phyloP scores from a whole-genome alignment of 257 asterid genomes.

The Capsicum chinense region DNA sequence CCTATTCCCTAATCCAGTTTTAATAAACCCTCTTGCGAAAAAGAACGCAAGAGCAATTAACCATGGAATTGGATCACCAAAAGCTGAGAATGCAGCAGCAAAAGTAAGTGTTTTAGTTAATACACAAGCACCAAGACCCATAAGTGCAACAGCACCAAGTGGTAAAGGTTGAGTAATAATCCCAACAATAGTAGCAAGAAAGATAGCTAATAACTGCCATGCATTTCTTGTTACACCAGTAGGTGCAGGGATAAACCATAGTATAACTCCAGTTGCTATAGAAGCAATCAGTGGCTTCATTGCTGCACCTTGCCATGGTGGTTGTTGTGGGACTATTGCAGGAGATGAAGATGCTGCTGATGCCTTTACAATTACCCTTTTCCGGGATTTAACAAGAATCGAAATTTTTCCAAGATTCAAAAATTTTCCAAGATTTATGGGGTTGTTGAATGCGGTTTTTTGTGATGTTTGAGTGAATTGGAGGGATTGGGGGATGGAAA shows the following conservation, averaged over 20 bases:
- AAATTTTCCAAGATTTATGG: background rate
- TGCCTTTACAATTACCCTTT: slow-evolving; percentile 29
- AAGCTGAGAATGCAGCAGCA: slow-evolving; percentile 92
- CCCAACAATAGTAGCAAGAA: slow-evolving; percentile 90
- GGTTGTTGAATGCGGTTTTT: background rate
- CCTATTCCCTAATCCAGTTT: slow-evolving; percentile 91
- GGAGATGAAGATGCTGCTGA: slow-evolving; percentile 42
- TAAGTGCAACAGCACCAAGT: slow-evolving; percentile 86
- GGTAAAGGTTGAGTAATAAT: slow-evolving; percentile 92
- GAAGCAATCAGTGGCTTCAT: slow-evolving; percentile 76
- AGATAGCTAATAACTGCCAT: slow-evolving; percentile 85
- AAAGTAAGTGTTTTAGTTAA: slow-evolving; percentile 82
- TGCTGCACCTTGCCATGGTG: slow-evolving; percentile 91
- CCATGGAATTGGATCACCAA: slow-evolving; percentile 98
- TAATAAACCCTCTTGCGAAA: slow-evolving; percentile 91
- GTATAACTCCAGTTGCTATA: slow-evolving; percentile 70
- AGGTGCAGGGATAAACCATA: slow-evolving; percentile 88
- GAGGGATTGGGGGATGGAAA: slow-evolving; percentile 22
- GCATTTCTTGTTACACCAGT: slow-evolving; percentile 75
- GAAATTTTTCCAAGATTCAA: slow-evolving; percentile 6
- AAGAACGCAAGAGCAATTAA: slow-evolving; percentile 91
- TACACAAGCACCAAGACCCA: slow-evolving; percentile 91
- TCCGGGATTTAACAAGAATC: background rate
- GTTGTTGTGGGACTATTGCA: slow-evolving; percentile 37
- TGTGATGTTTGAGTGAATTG: slow-evolving; percentile 6